Base-by-base conservation (phyloP, 768 basidiomycete species). In the Panaeolus papilionaceus region DNA sequence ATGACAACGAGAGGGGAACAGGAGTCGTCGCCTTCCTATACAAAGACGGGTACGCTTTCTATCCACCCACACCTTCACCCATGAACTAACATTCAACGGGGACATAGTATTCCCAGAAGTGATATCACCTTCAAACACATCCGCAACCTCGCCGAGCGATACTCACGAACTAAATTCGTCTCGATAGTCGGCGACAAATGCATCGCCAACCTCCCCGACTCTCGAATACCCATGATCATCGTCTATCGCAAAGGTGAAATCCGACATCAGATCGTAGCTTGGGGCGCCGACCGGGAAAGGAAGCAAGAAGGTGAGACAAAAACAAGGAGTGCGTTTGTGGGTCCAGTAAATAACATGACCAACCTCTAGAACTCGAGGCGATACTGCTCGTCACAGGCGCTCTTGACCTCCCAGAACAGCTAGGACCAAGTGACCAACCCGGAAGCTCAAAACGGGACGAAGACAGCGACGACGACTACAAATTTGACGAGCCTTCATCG, bases 21-120 rank as follows among this genome's bases (percentile, higher is more conserved):
- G 96, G 95, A 0, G 96, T 99, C 1, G 88, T 99, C 7, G 97
- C 96, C 65, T 93, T 96, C 75, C 79, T 99, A 40, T 99, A 96
- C 81, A 98, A 98, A 78, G 96, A 98, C 72, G 91, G 92, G 97
- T 96, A 76, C 72, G 94, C 80, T 18, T 5, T 44, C 51, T 40
- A 54, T 38, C 20, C 45, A 37, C 61, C 9, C 10, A 45, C 33
- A 37, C 54, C 16, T 23, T 23, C 23, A 23, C 23, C 23, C 23
- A 23, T 23, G 23, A 33, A 37, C 54, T 33, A 16, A 58, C 28
- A 28, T 4, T 28, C 11, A 23, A 23, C 23, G 33, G 54, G 11
- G 33, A 45, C 63, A 38, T 74, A 97, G 96, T 3, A 84, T 97
- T 39, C 89, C 92, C 18, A 86, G 90, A 65, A 95, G 93, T 66